phyloP scores from a whole-genome alignment of 2,329 filamentous ascomycete genomes.

The Elsinoe batatas region DNA sequence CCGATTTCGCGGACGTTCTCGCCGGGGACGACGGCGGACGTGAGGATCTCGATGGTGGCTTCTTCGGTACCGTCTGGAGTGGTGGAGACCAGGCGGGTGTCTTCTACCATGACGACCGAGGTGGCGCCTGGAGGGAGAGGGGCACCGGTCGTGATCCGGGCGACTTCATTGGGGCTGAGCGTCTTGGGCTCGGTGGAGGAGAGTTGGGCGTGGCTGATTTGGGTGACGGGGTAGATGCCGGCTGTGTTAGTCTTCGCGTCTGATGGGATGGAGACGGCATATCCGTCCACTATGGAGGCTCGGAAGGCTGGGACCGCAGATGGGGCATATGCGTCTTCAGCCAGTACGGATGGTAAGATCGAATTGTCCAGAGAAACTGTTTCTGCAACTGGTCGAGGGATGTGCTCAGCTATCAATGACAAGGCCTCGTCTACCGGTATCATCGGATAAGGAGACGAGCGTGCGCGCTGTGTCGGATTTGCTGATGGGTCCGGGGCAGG shows the following conservation, averaged over 20 bases:
- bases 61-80: constrained; percentile 79
- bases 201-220: constrained; percentile 69
- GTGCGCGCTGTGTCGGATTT: constrained; percentile 58
- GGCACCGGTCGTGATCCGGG: constrained; percentile 88
- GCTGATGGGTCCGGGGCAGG: constrained; percentile 51
- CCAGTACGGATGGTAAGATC: constrained; percentile 69
- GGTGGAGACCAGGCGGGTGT: constrained; percentile 65
- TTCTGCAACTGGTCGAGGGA: constrained; percentile 51
- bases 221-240: constrained; percentile 75
- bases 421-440: constrained; percentile 75
- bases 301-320: constrained; percentile 88
- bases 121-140: constrained; percentile 81
- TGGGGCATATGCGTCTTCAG: constrained; percentile 66
- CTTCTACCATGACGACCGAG: constrained; percentile 94
- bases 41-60: constrained; percentile 76
- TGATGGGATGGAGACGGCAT: constrained; percentile 60
- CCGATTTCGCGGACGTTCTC: constrained; percentile 90
- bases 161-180: constrained; percentile 64
- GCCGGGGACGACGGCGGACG: constrained; percentile 60
- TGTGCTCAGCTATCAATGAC: constrained; percentile 59
- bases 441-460: constrained; percentile 89
- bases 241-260: constrained; percentile 50
- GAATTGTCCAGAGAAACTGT: constrained; percentile 51
- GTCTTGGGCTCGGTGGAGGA: constrained; percentile 52
- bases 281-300: constrained; percentile 94